phyloP scores from a whole-genome alignment of 208 protist genomes.

The Leishmania braziliensis region DNA sequence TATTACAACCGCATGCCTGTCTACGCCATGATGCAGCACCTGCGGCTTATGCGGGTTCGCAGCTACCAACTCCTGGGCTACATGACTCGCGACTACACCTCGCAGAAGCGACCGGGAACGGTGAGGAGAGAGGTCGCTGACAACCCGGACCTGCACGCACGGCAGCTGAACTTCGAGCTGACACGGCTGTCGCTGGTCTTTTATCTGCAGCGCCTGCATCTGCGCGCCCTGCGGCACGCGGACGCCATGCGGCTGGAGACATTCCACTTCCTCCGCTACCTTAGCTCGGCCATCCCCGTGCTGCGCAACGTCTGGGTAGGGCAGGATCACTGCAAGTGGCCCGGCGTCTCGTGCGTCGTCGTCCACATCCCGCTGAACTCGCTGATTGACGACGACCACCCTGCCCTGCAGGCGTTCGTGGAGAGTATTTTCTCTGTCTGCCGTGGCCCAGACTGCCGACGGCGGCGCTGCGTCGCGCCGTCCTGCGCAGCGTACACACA shows the following conservation, averaged over 20 bases:
- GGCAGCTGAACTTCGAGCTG: conserved; percentile 24
- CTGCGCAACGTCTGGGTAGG: conserved; percentile 48
- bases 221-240: conserved; percentile 54
- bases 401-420: conserved; percentile 31
- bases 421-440: conserved; percentile 19
- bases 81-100: conserved; percentile 20
- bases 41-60: conserved; percentile 20
- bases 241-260: conserved; percentile 70
- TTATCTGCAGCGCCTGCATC: conserved; percentile 42
- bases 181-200: conserved; percentile 25
- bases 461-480: conserved; percentile 22
- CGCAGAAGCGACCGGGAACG: conserved; percentile 14
- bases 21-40: conserved; percentile 31
- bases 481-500: conserved; percentile 23
- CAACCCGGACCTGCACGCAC: conserved; percentile 10
- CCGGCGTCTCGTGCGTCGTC: conserved; percentile 42
- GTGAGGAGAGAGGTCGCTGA: neutral
- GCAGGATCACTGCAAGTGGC: conserved; percentile 57
- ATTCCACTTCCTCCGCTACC: conserved; percentile 50
- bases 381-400: conserved; percentile 45
- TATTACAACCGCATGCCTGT: conserved; percentile 38
- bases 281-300: conserved; percentile 37
- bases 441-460: conserved; percentile 10
- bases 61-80: conserved; percentile 26
- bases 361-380: conserved; percentile 39